Conservation (phyloP, 129 eudicot species). For the Chrysanthemum seticuspe region DNA sequence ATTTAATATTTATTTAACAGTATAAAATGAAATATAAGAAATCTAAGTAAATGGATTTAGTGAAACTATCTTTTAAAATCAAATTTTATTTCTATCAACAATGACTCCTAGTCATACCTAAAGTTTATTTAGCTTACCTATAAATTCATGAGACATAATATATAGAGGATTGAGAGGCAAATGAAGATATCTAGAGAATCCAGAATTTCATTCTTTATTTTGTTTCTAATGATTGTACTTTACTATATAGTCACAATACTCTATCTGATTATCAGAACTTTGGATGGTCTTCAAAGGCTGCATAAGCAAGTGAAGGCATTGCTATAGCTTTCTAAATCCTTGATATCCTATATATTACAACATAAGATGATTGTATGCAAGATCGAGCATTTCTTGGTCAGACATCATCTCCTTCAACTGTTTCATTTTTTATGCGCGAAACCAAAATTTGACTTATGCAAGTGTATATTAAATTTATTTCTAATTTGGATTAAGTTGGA, state of each 20-base stretch:
- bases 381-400: conserved; percentile 11
- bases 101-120: conserved; percentile 3
- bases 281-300: too few relatives aligned
- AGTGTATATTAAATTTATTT: too few relatives aligned
- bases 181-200: conserved; percentile 2
- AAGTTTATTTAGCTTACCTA: background rate
- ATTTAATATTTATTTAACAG: too few relatives aligned
- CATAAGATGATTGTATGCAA: conserved; percentile 7
- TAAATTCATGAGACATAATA: conserved; percentile 6
- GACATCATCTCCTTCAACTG: background rate
- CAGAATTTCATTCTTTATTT: background rate
- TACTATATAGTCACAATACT: background rate
- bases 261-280: background rate
- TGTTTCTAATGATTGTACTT: background rate
- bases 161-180: background rate
- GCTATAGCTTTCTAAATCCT: conserved; percentile 10
- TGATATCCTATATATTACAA: conserved; percentile 1
- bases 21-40: too few relatives aligned
- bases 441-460: background rate
- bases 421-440: too few relatives aligned
- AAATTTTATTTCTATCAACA: too few relatives aligned
- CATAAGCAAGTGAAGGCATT: background rate
- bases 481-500: too few relatives aligned
- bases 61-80: background rate
- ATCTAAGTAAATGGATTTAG: conserved; percentile 7